Conservation (phyloP, 257 asterid genomes). For the Phtheirospermum japonicum region DNA sequence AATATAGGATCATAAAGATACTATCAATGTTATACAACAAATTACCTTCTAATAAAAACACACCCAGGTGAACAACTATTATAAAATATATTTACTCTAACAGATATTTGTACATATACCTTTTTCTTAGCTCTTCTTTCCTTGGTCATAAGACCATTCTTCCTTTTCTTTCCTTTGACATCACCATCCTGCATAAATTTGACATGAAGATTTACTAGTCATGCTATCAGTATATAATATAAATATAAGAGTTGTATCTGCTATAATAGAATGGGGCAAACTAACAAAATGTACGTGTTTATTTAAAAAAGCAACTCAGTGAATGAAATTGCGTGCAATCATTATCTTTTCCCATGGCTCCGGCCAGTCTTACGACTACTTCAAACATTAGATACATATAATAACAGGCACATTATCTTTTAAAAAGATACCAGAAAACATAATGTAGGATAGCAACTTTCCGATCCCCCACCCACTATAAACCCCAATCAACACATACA, state of each 20-base stretch:
- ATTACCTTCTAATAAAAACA: conserved; percentile 1
- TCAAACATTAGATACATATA: conserved; percentile 15
- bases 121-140: conserved; percentile 68
- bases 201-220: conserved; percentile 28
- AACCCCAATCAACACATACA: neutral
- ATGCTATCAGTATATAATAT: conserved; percentile 10
- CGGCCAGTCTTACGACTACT: neutral
- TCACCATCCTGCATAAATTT: conserved; percentile 47
- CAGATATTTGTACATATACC: conserved; percentile 35
- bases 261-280: conserved; percentile 12
- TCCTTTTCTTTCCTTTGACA: conserved; percentile 49
- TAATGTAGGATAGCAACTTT: neutral
- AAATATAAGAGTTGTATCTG: conserved; percentile 3
- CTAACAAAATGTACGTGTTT: conserved; percentile 1
- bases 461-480: neutral
- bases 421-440: neutral
- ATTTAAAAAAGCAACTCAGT: neutral
- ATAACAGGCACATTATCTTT: neutral
- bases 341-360: neutral
- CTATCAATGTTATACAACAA: conserved; percentile 8
- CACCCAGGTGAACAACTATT: neutral
- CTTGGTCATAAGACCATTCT: conserved; percentile 54
- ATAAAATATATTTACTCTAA: neutral
- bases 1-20: conserved; percentile 16
- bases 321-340: neutral